Percentiles rank a stretch among this genome's conserved stretches.
Evolutionary conservation across 768 basidiomycete genomes (phyloP).

Genomic region (Podaxis sp.): DNA sequence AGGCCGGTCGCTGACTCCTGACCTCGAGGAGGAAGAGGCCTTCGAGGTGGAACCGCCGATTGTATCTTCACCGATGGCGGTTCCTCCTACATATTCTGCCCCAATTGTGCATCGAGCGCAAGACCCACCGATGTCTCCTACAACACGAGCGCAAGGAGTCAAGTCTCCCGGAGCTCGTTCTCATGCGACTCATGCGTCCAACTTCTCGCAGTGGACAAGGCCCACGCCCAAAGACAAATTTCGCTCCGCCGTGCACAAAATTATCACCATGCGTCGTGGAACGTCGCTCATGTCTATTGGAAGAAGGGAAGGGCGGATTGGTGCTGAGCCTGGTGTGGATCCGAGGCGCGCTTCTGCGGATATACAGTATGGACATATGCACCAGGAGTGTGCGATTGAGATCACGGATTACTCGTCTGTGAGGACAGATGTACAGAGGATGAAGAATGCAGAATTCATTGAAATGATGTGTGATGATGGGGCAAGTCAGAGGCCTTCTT

Average conservation of each 20-base stretch:
- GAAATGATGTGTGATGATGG: constrained; percentile 45
- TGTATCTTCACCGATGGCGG: not conserved
- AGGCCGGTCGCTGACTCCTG: constrained; percentile 66
- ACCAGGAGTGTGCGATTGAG: constrained; percentile 64
- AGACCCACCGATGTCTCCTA: not conserved
- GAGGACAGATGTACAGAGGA: constrained; percentile 49
- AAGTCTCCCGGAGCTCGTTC: not conserved
- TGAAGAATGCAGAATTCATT: constrained; percentile 65
- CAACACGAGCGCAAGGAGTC: not conserved
- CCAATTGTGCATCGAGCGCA: not conserved
- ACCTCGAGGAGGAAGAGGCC: constrained; percentile 47
- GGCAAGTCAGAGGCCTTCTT: constrained; percentile 50
- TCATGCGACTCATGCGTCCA: not conserved
- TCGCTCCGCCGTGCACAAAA: constrained; percentile 53
- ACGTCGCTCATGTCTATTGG: constrained; percentile 38
- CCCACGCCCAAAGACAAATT: constrained; percentile 51
- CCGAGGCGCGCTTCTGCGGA: constrained; percentile 60
- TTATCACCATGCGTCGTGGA: constrained; percentile 62
- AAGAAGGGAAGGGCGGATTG: constrained; percentile 31
- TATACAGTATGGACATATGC: constrained; percentile 55
- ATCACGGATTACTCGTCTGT: constrained; percentile 65
- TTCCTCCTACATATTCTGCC: not conserved
- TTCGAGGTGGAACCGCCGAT: not conserved
- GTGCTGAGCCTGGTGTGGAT: constrained; percentile 74
- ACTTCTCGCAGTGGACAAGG: constrained; percentile 16